Percentiles rank a stretch among this genome's conserved stretches.
Conservation (phyloP, 1,284 basidiomycete species). For the Tetrapyrgos nigripes region DNA sequence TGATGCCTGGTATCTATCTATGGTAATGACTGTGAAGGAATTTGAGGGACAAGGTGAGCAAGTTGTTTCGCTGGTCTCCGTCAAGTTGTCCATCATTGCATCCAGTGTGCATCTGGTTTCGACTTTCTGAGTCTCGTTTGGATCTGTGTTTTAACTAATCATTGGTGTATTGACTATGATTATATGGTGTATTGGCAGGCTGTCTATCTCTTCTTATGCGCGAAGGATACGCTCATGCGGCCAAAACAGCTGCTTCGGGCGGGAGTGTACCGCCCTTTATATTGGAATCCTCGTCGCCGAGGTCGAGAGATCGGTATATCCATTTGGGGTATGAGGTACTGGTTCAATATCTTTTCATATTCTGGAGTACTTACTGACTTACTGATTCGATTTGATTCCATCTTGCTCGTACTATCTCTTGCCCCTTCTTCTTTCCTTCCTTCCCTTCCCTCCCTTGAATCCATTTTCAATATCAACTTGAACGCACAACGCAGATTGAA, state of each 20-base stretch:
- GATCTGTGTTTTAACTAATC: neutral
- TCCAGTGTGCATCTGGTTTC: no score
- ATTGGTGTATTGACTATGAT: neutral
- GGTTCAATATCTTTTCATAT: neutral
- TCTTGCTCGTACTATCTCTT: no score
- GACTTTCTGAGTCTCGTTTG: neutral
- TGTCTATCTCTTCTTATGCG: constrained; percentile 8
- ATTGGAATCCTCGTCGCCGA: neutral
- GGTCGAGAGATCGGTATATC: constrained; percentile 6
- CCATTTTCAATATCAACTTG: no score
- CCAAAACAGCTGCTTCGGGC: neutral
- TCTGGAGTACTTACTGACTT: no score
- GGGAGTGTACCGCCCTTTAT: neutral
- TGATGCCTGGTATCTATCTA: constrained; percentile 3
- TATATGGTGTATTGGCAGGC: neutral
- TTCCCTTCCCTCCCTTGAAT: no score
- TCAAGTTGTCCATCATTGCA: no score
- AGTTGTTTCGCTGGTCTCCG: neutral
- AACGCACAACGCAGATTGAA: neutral
- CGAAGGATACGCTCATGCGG: constrained; percentile 4
- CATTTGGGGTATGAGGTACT: constrained; percentile 10
- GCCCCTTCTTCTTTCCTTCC: no score
- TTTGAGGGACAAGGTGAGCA: constrained; percentile 7
- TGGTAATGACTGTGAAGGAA: constrained; percentile 1
- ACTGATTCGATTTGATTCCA: no score